phyloP scores from a whole-genome alignment of 139 green algal species.

The Edaphochlamys debaryana region DNA sequence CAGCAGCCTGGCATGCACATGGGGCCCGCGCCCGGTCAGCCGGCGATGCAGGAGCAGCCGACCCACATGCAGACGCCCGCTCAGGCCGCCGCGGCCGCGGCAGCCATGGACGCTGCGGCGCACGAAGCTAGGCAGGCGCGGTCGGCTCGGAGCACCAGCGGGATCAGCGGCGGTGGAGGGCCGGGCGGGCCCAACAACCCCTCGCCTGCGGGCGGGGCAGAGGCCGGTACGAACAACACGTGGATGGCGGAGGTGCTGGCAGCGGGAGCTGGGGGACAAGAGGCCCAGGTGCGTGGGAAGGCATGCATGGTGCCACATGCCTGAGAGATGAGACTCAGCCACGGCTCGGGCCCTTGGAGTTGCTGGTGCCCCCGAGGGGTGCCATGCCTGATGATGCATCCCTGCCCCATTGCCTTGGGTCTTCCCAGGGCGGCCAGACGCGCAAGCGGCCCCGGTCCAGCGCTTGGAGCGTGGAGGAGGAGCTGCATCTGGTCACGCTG shows the following conservation, averaged over 20 bases:
- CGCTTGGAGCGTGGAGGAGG: slow-evolving; percentile 18
- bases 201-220: too few relatives aligned
- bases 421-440: neutral
- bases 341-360: too few relatives aligned
- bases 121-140: neutral
- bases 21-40: neutral
- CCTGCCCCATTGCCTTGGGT: neutral
- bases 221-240: neutral
- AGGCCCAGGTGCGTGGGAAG: too few relatives aligned
- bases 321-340: too few relatives aligned
- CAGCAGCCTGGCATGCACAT: neutral
- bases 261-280: neutral
- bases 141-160: neutral
- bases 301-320: too few relatives aligned
- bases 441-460: neutral
- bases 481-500: slow-evolving; percentile 1
- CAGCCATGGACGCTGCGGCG: neutral
- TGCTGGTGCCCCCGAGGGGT: too few relatives aligned
- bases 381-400: neutral
- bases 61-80: too few relatives aligned
- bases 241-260: neutral
- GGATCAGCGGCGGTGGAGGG: neutral
- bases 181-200: too few relatives aligned
- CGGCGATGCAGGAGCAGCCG: neutral
- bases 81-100: neutral